These are phyloP conservation scores for Veloboletus limbatus DNA, from an alignment of 1,284 basidiomycete species.

Conservation along the genomic window DNA sequence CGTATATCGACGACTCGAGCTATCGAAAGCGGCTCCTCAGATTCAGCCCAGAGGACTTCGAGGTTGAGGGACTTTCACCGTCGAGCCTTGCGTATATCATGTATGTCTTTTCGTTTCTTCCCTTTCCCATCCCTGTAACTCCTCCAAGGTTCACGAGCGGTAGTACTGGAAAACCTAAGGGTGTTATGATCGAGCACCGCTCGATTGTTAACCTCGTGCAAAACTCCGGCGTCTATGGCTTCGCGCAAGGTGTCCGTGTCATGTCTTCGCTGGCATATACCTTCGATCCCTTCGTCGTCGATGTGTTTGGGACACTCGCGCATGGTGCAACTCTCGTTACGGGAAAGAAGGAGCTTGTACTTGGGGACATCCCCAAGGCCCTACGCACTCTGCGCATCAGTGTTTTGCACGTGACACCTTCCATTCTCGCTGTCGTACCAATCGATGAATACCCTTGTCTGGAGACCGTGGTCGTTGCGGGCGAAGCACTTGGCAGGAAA, in stretches of 20 bases:
- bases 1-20: constrained; percentile 26
- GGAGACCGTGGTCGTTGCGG: constrained; percentile 28
- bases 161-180: constrained; percentile 28
- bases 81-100: constrained; percentile 31
- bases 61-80: constrained; percentile 21
- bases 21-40: constrained; percentile 23
- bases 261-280: constrained; percentile 32
- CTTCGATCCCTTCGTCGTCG: constrained; percentile 32
- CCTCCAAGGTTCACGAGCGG: constrained; percentile 29
- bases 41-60: constrained; percentile 18
- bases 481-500: constrained; percentile 31
- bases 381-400: constrained; percentile 25
- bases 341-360: constrained; percentile 32
- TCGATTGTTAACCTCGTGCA: constrained; percentile 34
- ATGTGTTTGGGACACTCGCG: constrained; percentile 27
- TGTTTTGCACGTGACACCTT: constrained; percentile 32
- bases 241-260: constrained; percentile 23
- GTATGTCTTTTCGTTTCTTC: constrained; percentile 10
- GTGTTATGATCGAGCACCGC: constrained; percentile 33
- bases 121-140: not conserved
- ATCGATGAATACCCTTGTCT: constrained; percentile 27
- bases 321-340: constrained; percentile 32
- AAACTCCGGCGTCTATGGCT: constrained; percentile 25
- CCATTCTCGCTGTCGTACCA: constrained; percentile 31
- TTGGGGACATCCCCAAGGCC: constrained; percentile 30